These are phyloP conservation scores for Leucaena leucocephala DNA, from an alignment of 306 rosid genomes.

Conservation along the genomic window DNA sequence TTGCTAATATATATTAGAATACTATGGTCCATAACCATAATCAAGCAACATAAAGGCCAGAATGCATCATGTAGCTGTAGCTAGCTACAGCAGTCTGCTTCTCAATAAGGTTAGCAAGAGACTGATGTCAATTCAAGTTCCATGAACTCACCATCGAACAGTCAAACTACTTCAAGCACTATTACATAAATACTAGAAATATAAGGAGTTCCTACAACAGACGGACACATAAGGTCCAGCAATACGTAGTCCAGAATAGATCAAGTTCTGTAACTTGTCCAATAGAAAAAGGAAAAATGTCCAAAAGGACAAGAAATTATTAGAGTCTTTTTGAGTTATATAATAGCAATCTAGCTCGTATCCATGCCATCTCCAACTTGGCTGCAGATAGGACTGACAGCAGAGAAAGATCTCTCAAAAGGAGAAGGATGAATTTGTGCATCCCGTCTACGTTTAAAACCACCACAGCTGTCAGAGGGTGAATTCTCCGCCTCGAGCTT, in stretches of 20 bases:
- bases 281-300: conserved; percentile 34
- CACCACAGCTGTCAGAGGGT: conserved; percentile 54
- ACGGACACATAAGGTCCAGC: conserved; percentile 58
- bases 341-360: conserved; percentile 53
- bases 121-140: conserved; percentile 24
- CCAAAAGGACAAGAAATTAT: conserved; percentile 37
- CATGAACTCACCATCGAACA: conserved; percentile 23
- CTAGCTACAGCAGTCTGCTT: conserved; percentile 34
- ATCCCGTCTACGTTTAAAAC: conserved; percentile 70
- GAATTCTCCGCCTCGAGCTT: conserved; percentile 61
- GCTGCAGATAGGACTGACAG: conserved; percentile 74
- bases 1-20: conserved; percentile 28
- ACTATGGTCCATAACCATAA: conserved; percentile 33
- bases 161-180: conserved; percentile 50
- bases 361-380: conserved; percentile 83
- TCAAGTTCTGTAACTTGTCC: conserved; percentile 50
- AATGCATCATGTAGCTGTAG: conserved; percentile 18
- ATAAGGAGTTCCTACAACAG: conserved; percentile 62
- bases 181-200: conserved; percentile 57
- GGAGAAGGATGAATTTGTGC: conserved; percentile 78
- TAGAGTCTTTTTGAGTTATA: conserved; percentile 41
- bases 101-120: conserved; percentile 22
- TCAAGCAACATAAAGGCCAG: conserved; percentile 35
- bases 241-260: conserved; percentile 43
- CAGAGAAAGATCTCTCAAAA: conserved; percentile 71